Conservation (phyloP, 345 rosid genomes). For the Syzygium aqueum region DNA sequence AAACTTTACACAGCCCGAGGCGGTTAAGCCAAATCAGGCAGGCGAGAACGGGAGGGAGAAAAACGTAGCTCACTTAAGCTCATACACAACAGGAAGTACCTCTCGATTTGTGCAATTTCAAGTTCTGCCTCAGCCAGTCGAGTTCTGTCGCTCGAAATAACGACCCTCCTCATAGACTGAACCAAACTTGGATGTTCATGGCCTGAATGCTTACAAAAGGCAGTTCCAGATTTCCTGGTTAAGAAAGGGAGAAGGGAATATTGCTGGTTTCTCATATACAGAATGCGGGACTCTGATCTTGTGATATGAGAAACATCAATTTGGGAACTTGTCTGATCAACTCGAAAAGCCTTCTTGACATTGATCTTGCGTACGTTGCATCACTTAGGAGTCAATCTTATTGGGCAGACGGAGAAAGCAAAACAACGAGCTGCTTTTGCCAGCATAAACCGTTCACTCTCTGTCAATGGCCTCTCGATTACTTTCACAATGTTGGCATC, state of each 20-base stretch:
- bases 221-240: neutral
- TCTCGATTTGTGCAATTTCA: neutral
- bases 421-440: constrained; percentile 92
- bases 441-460: constrained; percentile 78
- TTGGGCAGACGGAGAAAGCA: constrained; percentile 80
- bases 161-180: neutral
- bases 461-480: constrained; percentile 81
- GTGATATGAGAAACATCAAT: neutral
- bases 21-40: neutral
- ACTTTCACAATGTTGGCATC: constrained; percentile 81
- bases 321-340: neutral
- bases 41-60: neutral
- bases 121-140: neutral
- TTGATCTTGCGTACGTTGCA: neutral
- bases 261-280: neutral
- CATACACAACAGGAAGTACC: neutral
- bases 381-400: constrained; percentile 66
- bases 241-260: neutral
- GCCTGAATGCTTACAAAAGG: neutral
- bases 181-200: neutral
- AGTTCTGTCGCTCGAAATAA: neutral
- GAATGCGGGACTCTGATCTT: neutral
- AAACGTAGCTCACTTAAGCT: neutral
- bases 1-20: neutral
- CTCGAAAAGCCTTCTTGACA: neutral